phyloP scores from a whole-genome alignment of 805 yeast species.

The Candida qinlingensis region DNA sequence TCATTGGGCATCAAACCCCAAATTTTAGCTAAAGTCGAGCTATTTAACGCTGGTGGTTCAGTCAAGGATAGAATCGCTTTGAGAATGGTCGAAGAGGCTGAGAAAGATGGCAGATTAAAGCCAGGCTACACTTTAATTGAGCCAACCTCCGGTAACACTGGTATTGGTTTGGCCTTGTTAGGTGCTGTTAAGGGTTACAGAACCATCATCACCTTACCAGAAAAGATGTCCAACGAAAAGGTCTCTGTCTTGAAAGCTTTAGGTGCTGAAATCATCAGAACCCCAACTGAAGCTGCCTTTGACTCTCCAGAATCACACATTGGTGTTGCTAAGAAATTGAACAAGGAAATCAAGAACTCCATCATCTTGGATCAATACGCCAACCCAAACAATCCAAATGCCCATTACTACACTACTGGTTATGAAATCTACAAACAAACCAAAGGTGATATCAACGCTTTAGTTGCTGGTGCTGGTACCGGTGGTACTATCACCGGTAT shows the following conservation, averaged over 20 bases:
- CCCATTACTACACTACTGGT: conserved; percentile 83
- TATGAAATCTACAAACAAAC: conserved; percentile 82
- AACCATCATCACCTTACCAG: conserved; percentile 83
- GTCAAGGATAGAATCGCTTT: conserved; percentile 86
- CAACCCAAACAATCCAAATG: conserved; percentile 73
- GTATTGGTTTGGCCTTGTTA: conserved; percentile 81
- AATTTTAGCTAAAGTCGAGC: conserved; percentile 69
- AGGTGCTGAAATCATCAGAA: conserved; percentile 87
- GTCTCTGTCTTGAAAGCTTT: conserved; percentile 83
- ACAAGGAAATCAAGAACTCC: conserved; percentile 79
- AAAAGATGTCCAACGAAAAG: conserved; percentile 88
- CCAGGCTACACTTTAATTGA: conserved; percentile 86
- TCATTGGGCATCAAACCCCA: conserved; percentile 68
- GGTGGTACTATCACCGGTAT: conserved; percentile 91
- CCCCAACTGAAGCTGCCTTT: conserved; percentile 92
- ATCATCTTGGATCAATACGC: conserved; percentile 81
- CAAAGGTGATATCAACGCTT: conserved; percentile 59
- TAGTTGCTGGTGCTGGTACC: conserved; percentile 92
- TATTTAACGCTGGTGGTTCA: conserved; percentile 86
- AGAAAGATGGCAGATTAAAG: conserved; percentile 65
- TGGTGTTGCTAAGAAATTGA: conserved; percentile 78
- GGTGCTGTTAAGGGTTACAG: conserved; percentile 87
- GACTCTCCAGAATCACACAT: conserved; percentile 88
- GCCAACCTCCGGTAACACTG: conserved; percentile 90
- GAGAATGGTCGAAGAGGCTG: conserved; percentile 84